Evolutionary conservation across 2,329 filamentous ascomycete species (phyloP), one percentile per base, ranked within the genome.

Genomic region (Alternaria ethzedia): DNA sequence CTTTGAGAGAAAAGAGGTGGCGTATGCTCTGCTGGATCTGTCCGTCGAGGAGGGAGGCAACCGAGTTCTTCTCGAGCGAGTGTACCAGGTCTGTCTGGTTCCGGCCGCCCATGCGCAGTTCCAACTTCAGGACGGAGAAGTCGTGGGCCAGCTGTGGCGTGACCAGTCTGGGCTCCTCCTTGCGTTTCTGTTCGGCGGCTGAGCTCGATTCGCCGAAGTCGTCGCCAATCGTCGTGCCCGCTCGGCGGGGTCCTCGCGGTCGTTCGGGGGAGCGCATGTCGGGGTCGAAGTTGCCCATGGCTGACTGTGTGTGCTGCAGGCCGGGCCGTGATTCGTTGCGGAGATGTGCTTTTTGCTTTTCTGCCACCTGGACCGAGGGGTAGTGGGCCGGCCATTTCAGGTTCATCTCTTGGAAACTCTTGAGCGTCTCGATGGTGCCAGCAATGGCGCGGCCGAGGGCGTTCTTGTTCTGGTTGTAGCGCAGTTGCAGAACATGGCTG

Each of bases 11-110:
- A 59, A 93, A 86, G 2, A 99, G 86, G 80, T 99, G 96, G 72
- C 94, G 93, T 76, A 98, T 91, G 78, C 94, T 97, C 65, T 96
- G 93, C 72, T 90, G 91, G 73, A 99, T 97, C 81, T 97, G 97
- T 25, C 94, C 94, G 78, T 98, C 95, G 43, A 99, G 83, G 3
- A 99, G 83, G 1, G 94, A 91, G 1, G 96, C 96, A 64, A 99
- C 91, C 1, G 95, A 97, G 13, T 86, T 86, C 81, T 97, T 98
- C 73, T 98, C 95, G 54, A 99, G 82, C 1, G 96, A 98, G 80
- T 98, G 95, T 9, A 98, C 94, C 17, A 98, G 85, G 75, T 98
- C 94, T 0, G 92, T 87, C 76, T 98, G 96, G 64, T 94, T 91
- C 54, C 97, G 80, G 6, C 91, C 86, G 30, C 95, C 94, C 59